Evolutionary conservation across 2,329 filamentous ascomycete genomes (phyloP).

Genomic region (Thielaviopsis populi): DNA sequence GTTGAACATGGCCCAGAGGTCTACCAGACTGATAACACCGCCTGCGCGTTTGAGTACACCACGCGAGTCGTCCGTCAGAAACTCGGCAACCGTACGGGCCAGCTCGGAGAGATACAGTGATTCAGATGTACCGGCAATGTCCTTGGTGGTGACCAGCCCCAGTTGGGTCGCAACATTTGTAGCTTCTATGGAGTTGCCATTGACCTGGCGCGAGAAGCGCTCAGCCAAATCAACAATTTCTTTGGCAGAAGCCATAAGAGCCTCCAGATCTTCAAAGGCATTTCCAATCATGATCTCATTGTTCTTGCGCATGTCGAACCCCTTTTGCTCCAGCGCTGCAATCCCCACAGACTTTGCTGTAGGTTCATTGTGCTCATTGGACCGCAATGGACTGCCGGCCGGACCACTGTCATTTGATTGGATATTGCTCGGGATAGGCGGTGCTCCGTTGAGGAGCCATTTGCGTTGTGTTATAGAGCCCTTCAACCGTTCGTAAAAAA

Average conservation of each 20-base stretch:
- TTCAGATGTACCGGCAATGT: constrained; percentile 71
- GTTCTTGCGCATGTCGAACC: constrained; percentile 72
- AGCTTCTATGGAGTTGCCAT: constrained; percentile 54
- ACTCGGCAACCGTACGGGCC: constrained; percentile 72
- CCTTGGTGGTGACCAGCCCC: constrained; percentile 83
- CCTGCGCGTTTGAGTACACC: constrained; percentile 66
- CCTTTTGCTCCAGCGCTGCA: constrained; percentile 76
- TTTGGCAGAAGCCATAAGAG: constrained; percentile 93
- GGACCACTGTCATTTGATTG: constrained; percentile 21
- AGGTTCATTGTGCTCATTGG: constrained; percentile 20
- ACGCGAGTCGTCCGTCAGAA: constrained; percentile 68
- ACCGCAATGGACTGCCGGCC: constrained; percentile 22
- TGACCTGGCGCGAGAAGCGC: constrained; percentile 58
- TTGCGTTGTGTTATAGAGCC: constrained; percentile 80
- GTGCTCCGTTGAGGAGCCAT: constrained; percentile 84
- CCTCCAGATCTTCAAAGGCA: constrained; percentile 91
- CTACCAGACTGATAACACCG: constrained; percentile 77
- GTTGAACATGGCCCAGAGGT: constrained; percentile 92
- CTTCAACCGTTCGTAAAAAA: constrained; percentile 80
- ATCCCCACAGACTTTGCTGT: constrained; percentile 60
- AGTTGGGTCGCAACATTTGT: constrained; percentile 49
- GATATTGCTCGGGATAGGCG: constrained; percentile 55
- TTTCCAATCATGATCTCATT: constrained; percentile 86
- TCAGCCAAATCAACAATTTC: constrained; percentile 90
- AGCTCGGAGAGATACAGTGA: constrained; percentile 81